These are phyloP conservation scores for Polychytrium aggregatum DNA, from an alignment of 192 early-diverging fungal genomes.

Conservation along the genomic window DNA sequence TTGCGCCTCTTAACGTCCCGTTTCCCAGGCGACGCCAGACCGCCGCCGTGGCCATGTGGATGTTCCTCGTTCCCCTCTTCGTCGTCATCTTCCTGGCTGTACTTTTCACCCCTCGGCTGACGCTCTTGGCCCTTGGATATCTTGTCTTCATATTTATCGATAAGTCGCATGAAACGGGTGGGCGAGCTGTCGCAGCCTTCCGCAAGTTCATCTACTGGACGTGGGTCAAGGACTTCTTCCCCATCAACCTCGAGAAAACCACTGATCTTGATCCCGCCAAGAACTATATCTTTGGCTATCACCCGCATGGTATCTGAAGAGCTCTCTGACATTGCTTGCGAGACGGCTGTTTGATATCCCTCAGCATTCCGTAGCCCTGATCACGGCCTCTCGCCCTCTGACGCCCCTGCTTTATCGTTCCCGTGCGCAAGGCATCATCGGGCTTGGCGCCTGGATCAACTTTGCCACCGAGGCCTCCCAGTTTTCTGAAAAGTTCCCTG, in stretches of 20 bases:
- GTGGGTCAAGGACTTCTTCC: constrained; percentile 73
- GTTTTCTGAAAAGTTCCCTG: constrained; percentile 65
- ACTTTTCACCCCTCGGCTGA: constrained; percentile 48
- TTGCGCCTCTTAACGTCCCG: constrained; percentile 58
- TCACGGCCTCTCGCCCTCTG: no score
- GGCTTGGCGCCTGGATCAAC: constrained; percentile 68
- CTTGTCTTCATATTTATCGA: constrained; percentile 66
- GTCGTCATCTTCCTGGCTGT: constrained; percentile 51
- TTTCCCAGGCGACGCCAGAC: constrained; percentile 60
- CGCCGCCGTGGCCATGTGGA: constrained; percentile 48
- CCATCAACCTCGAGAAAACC: constrained; percentile 68
- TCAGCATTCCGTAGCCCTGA: no score
- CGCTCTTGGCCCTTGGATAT: constrained; percentile 46
- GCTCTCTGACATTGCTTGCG: no score
- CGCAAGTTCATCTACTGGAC: constrained; percentile 53
- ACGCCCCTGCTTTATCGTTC: no score
- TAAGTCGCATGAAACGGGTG: constrained; percentile 67
- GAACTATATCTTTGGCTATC: constrained; percentile 87
- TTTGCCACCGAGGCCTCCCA: constrained; percentile 73
- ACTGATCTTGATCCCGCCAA: constrained; percentile 67
- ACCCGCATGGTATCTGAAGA: constrained; percentile 58
- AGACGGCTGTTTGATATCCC: no score
- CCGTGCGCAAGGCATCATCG: constrained; percentile 56
- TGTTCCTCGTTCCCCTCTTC: constrained; percentile 38
- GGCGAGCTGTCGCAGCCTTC: constrained; percentile 41